Percentiles rank a stretch among this genome's conserved stretches.
These are phyloP conservation scores for Eucalyptus grandis DNA, from an alignment of 345 rosid genomes.

Conservation along the genomic window DNA sequence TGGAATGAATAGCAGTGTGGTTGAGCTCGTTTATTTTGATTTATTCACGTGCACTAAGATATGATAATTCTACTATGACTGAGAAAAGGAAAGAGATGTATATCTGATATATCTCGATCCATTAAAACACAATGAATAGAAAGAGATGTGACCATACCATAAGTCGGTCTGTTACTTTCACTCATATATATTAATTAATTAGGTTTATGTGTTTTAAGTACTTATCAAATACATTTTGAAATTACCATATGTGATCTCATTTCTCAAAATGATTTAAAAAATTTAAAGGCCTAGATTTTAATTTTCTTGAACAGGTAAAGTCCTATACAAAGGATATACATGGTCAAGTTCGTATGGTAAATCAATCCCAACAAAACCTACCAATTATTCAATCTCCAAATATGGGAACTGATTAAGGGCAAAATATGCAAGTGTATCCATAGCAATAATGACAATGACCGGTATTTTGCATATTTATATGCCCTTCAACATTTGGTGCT, in stretches of 20 bases:
- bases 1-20: no score
- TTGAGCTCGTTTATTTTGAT: no score
- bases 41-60: no score
- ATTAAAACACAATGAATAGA: no score
- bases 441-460: background rate
- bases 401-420: background rate
- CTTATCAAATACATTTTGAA: background rate
- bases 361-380: background rate
- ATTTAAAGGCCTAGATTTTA: background rate
- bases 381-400: background rate
- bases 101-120: no score
- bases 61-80: no score
- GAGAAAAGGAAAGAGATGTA: no score
- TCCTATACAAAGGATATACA: background rate
- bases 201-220: background rate
- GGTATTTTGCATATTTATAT: no score
- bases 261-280: background rate
- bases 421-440: background rate
- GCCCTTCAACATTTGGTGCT: background rate
- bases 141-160: no score
- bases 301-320: background rate
- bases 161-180: no score
- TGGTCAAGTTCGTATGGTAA: background rate
- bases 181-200: no score
- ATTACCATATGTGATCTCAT: background rate